A percentile compares a stretch with the other conserved stretches of the same genome.
Evolutionary conservation across 306 rosid species (phyloP).

Genomic region (Pachyrhizus erosus): DNA sequence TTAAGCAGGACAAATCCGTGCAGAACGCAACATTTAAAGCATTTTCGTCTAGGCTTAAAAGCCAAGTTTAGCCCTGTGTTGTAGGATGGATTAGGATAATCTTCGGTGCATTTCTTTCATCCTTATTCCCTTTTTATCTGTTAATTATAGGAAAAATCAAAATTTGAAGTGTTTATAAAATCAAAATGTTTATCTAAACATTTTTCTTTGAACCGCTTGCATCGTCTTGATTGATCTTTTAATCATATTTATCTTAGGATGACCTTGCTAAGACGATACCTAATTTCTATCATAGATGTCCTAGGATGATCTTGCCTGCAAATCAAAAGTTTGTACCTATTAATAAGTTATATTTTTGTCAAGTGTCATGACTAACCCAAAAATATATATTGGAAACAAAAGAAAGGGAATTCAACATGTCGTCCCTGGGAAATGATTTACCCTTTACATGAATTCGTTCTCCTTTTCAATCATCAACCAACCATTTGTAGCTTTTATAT

Average conservation of each 20-base stretch:
- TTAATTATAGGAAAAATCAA: neutral
- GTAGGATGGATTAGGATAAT: neutral
- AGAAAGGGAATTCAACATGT: neutral
- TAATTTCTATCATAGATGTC: neutral
- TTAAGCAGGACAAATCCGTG: neutral
- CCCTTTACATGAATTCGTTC: neutral
- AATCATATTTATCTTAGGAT: neutral
- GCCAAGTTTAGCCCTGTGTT: neutral
- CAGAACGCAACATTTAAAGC: neutral
- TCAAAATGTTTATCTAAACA: neutral
- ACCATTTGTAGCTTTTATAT: constrained; percentile 3
- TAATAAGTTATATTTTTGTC: neutral
- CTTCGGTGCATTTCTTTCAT: neutral
- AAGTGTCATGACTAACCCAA: neutral
- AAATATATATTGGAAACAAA: neutral
- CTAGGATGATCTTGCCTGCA: neutral
- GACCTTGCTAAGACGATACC: neutral
- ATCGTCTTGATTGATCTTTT: neutral
- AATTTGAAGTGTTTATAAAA: neutral
- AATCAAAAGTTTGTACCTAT: neutral
- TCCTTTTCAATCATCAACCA: neutral
- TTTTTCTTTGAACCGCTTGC: neutral
- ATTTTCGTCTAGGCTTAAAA: neutral
- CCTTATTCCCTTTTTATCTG: neutral
- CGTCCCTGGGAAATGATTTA: neutral